Evolutionary conservation across 2,329 filamentous ascomycete genomes (phyloP), one percentile per base, ranked within the genome.

Genomic region (Dissoconium aciculare): DNA sequence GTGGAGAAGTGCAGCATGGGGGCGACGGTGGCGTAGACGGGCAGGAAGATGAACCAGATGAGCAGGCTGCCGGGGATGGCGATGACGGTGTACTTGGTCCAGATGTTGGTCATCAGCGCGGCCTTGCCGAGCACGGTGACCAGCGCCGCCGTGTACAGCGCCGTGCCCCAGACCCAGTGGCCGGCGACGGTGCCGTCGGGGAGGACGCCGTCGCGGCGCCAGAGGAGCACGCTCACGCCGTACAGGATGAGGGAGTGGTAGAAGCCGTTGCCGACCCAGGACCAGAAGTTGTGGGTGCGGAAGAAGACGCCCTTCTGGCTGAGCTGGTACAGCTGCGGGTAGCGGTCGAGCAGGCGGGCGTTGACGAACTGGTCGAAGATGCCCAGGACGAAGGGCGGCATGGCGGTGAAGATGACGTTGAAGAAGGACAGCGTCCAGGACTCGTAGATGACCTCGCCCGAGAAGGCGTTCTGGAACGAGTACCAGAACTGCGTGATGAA

Each of bases 401-500:
- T 64, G 12, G 92, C 79, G 1, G 89, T 98, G 62, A 92, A 98
- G 55, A 98, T 79, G 55, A 98, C 84, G 63, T 98, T 98, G 67
- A 94, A 98, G 62, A 95, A 92, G 5, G 87, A 93, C n/a, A 98
- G 64, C 0, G 85, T 94, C 91, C 91, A 98, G 6, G 89, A 95
- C 59, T 98, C 89, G 67, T 85, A 95, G 52, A 98, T 95, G 52
- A 95, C 83, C 54, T 94, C 78, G 30, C 89, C 89, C 1, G 87
- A 95, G 58, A 95, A 98, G 42, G 82, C 81, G 56, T 98, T 98
- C 69, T 93, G 84, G 64, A 98, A 98, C 0, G 84, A 82, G 59
- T 89, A 95, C 83, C 91, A 98, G 54, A 98, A 98, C 54, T 98
- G 91, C 37, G 91, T 98, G 79, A 98, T 85, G 60, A 95, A 98